Percentiles rank a stretch among this genome's conserved stretches.
phyloP scores from a whole-genome alignment of 208 protist species.

The Crithidia thermophila region DNA sequence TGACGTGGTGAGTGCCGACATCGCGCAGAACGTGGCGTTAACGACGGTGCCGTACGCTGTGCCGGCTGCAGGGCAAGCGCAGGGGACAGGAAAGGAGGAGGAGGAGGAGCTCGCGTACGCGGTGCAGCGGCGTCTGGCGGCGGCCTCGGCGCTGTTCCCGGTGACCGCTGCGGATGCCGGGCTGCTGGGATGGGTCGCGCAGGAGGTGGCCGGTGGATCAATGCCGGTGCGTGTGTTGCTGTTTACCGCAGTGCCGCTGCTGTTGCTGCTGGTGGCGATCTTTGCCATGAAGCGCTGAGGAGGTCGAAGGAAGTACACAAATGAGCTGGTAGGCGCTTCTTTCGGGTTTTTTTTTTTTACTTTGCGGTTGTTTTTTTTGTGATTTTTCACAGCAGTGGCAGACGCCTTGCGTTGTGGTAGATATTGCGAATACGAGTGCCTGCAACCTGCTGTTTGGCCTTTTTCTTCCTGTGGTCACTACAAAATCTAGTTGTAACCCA shows the following conservation, averaged over 20 bases:
- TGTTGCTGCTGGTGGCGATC: constrained; percentile 6
- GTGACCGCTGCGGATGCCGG: background rate
- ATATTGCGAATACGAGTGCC: no score
- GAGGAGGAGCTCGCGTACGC: background rate
- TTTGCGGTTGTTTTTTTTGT: no score
- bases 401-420: no score
- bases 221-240: background rate
- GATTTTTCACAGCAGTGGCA: no score
- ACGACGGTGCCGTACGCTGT: constrained; percentile 43
- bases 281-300: background rate
- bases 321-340: background rate
- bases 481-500: no score
- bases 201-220: background rate
- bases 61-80: background rate
- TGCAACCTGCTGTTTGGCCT: no score
- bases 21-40: constrained; percentile 82
- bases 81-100: background rate
- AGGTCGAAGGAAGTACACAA: background rate
- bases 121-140: constrained; percentile 6
- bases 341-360: no score
- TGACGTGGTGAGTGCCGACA: constrained; percentile 77
- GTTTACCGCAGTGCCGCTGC: constrained; percentile 15
- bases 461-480: no score
- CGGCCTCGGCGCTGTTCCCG: constrained; percentile 22
- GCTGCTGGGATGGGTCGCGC: background rate